These are phyloP conservation scores for Prunus mongolica DNA, from an alignment of 306 rosid genomes.

Conservation along the genomic window DNA sequence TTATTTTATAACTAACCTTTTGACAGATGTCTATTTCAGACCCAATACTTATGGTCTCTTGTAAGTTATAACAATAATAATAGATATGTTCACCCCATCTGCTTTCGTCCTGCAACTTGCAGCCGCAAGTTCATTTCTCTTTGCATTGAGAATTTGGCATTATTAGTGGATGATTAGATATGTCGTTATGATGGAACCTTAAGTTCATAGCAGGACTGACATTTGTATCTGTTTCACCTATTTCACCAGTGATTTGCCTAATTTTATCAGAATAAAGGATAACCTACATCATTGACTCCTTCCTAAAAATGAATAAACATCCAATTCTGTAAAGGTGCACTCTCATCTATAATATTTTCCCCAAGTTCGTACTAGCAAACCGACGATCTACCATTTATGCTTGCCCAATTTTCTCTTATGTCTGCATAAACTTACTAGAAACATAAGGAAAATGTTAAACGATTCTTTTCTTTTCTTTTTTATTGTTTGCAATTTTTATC, in stretches of 20 bases:
- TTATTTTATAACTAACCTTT: too few relatives aligned
- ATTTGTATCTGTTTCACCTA: too few relatives aligned
- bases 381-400: background rate
- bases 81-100: too few relatives aligned
- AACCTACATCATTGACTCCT: background rate
- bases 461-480: background rate
- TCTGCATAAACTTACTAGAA: background rate
- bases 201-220: too few relatives aligned
- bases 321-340: background rate
- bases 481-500: slow-evolving; percentile 1
- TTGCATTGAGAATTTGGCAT: too few relatives aligned
- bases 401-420: background rate
- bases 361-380: background rate
- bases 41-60: too few relatives aligned
- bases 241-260: background rate
- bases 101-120: too few relatives aligned
- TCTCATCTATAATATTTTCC: background rate
- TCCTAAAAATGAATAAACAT: background rate
- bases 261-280: background rate
- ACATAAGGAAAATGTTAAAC: background rate
- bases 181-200: too few relatives aligned
- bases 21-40: too few relatives aligned
- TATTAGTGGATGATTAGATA: too few relatives aligned
- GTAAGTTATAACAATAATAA: too few relatives aligned
- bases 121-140: too few relatives aligned